phyloP scores from a whole-genome alignment of 345 rosid genomes.

The Balakata baccata region DNA sequence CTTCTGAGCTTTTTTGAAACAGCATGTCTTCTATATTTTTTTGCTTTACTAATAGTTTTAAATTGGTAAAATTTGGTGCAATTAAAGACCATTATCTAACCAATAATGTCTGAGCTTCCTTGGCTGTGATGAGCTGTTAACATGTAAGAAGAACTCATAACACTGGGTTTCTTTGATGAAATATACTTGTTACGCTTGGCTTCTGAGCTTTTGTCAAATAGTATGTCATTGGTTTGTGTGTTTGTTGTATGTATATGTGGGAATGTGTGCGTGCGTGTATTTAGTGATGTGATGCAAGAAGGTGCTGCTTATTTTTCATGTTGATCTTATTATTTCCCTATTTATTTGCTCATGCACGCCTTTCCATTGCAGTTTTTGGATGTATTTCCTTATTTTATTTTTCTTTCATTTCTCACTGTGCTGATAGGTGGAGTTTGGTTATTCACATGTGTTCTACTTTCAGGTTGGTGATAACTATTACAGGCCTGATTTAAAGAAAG shows the following conservation, averaged over 20 bases:
- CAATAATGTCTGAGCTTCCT: neutral
- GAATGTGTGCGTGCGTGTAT: neutral
- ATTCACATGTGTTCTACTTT: neutral
- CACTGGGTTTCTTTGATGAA: constrained; percentile 42
- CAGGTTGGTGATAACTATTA: constrained; percentile 83
- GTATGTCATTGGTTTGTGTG: neutral
- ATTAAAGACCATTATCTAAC: neutral
- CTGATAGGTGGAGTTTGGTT: neutral
- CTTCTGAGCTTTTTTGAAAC: constrained; percentile 48
- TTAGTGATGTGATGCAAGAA: neutral
- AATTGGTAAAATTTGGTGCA: too few species aligned
- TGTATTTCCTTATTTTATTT: neutral
- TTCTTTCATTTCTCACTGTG: neutral
- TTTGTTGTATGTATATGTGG: too few species aligned
- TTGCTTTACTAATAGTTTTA: neutral
- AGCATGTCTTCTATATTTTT: neutral
- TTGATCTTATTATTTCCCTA: neutral
- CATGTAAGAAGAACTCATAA: constrained; percentile 39
- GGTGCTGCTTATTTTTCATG: neutral
- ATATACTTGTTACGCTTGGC: constrained; percentile 52
- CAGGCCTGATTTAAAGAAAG: constrained; percentile 84
- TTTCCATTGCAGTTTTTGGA: neutral
- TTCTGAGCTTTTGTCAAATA: constrained; percentile 40
- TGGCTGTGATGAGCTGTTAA: constrained; percentile 52
- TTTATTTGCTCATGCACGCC: neutral